Evolutionary conservation across 352 stramenopile genomes (phyloP).

Genomic region (Peronosclerospora sorghi): DNA sequence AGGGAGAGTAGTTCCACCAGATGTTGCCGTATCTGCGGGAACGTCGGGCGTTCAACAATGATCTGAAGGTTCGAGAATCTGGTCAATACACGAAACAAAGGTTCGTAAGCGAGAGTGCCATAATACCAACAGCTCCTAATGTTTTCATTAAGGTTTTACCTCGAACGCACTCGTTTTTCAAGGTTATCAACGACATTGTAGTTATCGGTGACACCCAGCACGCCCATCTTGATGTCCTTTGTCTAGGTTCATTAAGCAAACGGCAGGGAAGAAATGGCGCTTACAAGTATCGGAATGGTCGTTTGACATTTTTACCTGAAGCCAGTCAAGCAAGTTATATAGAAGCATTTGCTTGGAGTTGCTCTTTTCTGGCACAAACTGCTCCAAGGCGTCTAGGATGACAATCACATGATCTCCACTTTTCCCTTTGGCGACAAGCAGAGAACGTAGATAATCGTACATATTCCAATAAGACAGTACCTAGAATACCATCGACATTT

Average conservation of each 20-base stretch:
- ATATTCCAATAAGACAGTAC: constrained; percentile 71
- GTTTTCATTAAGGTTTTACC: constrained; percentile 17
- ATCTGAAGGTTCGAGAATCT: constrained; percentile 81
- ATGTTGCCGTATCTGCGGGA: constrained; percentile 39
- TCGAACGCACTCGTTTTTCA: constrained; percentile 71
- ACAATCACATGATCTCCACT: constrained; percentile 50
- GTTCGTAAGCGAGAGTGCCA: background rate
- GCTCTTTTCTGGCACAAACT: constrained; percentile 52
- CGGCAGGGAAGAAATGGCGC: background rate
- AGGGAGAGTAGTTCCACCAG: constrained; percentile 33
- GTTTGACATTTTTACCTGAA: constrained; percentile 29
- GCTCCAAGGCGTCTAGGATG: constrained; percentile 62
- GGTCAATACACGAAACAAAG: background rate
- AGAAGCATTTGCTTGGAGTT: constrained; percentile 71
- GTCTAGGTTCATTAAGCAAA: constrained; percentile 20
- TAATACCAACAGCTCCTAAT: background rate
- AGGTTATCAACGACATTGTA: constrained; percentile 76
- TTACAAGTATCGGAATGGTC: background rate
- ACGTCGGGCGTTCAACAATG: constrained; percentile 46
- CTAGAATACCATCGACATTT: constrained; percentile 10
- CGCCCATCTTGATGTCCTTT: constrained; percentile 68
- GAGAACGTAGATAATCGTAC: constrained; percentile 67
- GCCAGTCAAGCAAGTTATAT: constrained; percentile 81
- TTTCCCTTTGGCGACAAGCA: constrained; percentile 43
- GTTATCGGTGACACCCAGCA: constrained; percentile 68